Evolutionary conservation across 2,329 filamentous ascomycete species (phyloP).

Genomic region (Tolypocladium guangdongense): DNA sequence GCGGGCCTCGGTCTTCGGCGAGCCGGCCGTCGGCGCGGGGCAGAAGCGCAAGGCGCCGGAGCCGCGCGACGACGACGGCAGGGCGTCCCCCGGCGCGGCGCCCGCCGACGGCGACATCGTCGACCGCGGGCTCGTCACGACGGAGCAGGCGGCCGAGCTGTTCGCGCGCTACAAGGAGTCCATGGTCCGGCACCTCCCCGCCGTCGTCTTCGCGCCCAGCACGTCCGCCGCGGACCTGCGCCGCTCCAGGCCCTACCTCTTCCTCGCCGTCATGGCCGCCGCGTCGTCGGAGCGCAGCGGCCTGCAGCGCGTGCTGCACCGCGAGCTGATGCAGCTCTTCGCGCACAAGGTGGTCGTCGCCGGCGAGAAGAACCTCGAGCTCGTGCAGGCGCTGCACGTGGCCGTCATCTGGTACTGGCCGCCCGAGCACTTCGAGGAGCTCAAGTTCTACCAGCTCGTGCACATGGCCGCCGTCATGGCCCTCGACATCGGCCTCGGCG

Average conservation of each 20-base stretch:
- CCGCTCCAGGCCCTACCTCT: conserved; percentile 51
- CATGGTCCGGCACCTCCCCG: conserved; percentile 51
- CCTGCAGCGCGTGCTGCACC: conserved; percentile 51
- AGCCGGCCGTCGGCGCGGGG: conserved; percentile 1
- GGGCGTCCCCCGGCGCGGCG: background rate
- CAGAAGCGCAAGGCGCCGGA: conserved; percentile 22
- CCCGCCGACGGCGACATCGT: conserved; percentile 33
- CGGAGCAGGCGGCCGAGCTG: conserved; percentile 42
- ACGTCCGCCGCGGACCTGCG: conserved; percentile 46
- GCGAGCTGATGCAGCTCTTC: conserved; percentile 60
- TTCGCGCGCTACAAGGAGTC: conserved; percentile 47
- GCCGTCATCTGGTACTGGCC: conserved; percentile 78
- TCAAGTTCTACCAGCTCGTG: conserved; percentile 82
- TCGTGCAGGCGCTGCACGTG: conserved; percentile 69
- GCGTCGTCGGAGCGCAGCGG: conserved; percentile 45
- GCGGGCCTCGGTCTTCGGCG: background rate
- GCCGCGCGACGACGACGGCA: conserved; percentile 5
- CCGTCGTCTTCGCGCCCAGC: conserved; percentile 46
- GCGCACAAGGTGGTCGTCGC: conserved; percentile 64
- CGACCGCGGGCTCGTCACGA: conserved; percentile 47
- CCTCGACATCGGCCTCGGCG: conserved; percentile 70
- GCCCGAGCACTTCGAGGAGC: conserved; percentile 71
- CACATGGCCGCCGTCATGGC: conserved; percentile 75
- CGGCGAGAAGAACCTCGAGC: conserved; percentile 72
- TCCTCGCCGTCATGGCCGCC: conserved; percentile 59